A percentile compares a stretch with the other conserved stretches of the same genome.
Conservation (phyloP, 331 rosid species). For the Malus hybrid region DNA sequence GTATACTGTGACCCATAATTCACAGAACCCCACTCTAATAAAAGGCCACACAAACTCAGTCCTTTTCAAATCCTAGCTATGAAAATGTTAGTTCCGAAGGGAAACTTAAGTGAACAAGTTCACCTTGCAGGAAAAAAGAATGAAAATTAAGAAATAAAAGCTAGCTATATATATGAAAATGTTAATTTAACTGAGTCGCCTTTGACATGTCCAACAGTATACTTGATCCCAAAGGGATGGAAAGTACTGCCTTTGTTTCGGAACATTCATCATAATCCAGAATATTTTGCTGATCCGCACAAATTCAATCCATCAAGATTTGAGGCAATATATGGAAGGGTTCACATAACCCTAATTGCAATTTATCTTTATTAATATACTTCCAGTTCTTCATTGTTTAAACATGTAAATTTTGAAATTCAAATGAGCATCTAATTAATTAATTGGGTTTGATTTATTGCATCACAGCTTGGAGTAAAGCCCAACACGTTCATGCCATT, state of each 20-base stretch:
- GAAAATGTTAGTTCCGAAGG: neutral
- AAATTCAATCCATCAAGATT: slow-evolving; percentile 20
- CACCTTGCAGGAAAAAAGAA: neutral
- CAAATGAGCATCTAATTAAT: neutral
- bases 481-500: slow-evolving; percentile 20
- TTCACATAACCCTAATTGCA: too few relatives aligned
- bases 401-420: neutral
- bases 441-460: neutral
- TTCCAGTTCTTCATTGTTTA: neutral
- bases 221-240: slow-evolving; percentile 25
- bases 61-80: too few relatives aligned
- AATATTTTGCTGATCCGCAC: slow-evolving; percentile 13
- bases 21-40: neutral
- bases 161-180: neutral
- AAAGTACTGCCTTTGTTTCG: slow-evolving; percentile 29
- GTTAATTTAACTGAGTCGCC: neutral
- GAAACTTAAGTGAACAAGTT: neutral
- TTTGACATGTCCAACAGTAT: neutral
- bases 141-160: neutral
- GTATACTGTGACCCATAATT: neutral
- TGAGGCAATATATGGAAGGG: slow-evolving; percentile 6
- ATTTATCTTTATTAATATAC: too few relatives aligned
- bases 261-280: slow-evolving; percentile 24
- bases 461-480: slow-evolving; percentile 8
- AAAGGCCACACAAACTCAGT: neutral